Percentiles rank a stretch among this genome's conserved stretches.
phyloP scores from a whole-genome alignment of 2,329 filamentous ascomycete genomes.

The Helotiales sp. region DNA sequence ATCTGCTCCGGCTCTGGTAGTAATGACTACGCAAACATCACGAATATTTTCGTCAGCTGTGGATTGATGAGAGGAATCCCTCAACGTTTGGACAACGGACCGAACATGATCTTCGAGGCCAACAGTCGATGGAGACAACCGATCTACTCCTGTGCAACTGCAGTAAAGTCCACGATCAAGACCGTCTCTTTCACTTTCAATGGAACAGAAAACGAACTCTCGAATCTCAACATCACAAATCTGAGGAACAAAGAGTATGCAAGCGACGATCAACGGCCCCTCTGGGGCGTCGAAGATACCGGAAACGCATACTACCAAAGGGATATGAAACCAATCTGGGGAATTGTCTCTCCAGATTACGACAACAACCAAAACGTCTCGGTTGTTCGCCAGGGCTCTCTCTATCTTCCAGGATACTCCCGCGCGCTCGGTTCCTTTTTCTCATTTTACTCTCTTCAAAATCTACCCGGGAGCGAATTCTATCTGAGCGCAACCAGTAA shows the following conservation, averaged over 20 bases:
- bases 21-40: conserved; percentile 47
- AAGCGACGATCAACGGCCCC: conserved; percentile 33
- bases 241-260: conserved; percentile 45
- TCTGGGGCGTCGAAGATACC: conserved; percentile 48
- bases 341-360: conserved; percentile 44
- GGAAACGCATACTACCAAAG: conserved; percentile 30
- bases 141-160: conserved; percentile 51
- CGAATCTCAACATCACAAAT: conserved; percentile 43
- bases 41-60: conserved; percentile 48
- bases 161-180: conserved; percentile 51
- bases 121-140: conserved; percentile 50
- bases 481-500: conserved; percentile 24
- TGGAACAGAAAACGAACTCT: conserved; percentile 45
- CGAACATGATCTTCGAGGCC: conserved; percentile 46
- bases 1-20: conserved; percentile 43
- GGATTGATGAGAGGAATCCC: conserved; percentile 50
- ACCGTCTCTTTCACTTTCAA: conserved; percentile 51
- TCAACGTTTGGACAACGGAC: conserved; percentile 43
- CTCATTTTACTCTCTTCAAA: conserved; percentile 28
- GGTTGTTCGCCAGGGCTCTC: conserved; percentile 35
- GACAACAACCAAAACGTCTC: conserved; percentile 43
- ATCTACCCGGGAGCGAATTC: conserved; percentile 46
- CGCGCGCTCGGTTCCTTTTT: background rate
- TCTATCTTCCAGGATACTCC: conserved; percentile 30
- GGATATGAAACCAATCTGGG: conserved; percentile 47